phyloP scores from a whole-genome alignment of 345 rosid genomes.

The Lepidium africanum region DNA sequence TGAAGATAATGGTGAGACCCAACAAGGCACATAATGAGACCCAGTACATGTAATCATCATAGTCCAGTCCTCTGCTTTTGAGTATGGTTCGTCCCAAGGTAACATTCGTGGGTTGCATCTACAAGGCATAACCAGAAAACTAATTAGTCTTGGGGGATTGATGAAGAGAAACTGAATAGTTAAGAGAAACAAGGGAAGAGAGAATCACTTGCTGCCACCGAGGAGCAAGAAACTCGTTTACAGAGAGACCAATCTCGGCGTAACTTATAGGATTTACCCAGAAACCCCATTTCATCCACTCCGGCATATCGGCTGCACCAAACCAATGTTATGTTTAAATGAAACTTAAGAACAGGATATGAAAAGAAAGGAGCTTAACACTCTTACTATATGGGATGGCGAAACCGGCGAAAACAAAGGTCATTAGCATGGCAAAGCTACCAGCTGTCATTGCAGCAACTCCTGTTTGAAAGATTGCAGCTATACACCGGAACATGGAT shows the following conservation, averaged over 20 bases:
- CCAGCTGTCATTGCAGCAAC: constrained; percentile 45
- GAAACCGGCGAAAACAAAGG: constrained; percentile 57
- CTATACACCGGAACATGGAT: constrained; percentile 70
- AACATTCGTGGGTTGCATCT: constrained; percentile 35
- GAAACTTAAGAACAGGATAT: neutral
- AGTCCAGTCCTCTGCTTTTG: constrained; percentile 57
- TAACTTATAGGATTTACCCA: constrained; percentile 69
- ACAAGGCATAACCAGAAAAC: neutral
- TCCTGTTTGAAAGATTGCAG: constrained; percentile 47
- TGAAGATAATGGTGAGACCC: constrained; percentile 53
- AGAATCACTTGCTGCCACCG: constrained; percentile 58
- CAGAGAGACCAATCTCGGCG: constrained; percentile 57
- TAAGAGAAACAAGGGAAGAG: neutral
- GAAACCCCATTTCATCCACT: constrained; percentile 71
- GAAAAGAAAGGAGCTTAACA: neutral
- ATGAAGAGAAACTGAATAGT: neutral
- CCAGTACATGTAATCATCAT: constrained; percentile 48
- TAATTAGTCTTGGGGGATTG: neutral
- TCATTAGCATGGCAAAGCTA: constrained; percentile 33
- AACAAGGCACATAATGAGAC: constrained; percentile 52
- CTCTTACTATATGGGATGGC: constrained; percentile 48
- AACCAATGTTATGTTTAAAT: neutral
- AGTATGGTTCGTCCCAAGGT: constrained; percentile 52
- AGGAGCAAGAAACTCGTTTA: constrained; percentile 69
- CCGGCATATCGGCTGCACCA: constrained; percentile 60